Conservation (phyloP, 2,329 filamentous ascomycete genomes). For the Thelonectria discophora region DNA sequence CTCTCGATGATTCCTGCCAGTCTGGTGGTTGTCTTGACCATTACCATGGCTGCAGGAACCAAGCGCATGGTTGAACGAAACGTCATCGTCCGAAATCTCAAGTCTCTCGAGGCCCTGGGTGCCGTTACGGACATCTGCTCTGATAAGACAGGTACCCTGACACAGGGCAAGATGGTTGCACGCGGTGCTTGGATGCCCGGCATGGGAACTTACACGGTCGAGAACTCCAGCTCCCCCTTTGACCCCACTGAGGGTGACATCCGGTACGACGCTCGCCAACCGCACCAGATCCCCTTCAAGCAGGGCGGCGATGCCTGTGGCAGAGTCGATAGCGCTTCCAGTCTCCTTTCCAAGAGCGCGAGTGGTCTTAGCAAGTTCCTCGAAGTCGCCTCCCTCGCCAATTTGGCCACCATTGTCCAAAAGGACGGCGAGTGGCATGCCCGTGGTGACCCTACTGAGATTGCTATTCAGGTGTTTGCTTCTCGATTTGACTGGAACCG, state of each 20-base stretch:
- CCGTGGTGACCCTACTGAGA: slow-evolving; percentile 71
- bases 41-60: slow-evolving; percentile 65
- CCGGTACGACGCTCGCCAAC: slow-evolving; percentile 49
- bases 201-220: slow-evolving; percentile 58
- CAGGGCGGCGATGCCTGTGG: slow-evolving; percentile 40
- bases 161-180: slow-evolving; percentile 63
- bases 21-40: slow-evolving; percentile 62
- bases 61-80: slow-evolving; percentile 62
- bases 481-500: slow-evolving; percentile 73
- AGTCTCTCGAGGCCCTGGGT: slow-evolving; percentile 65
- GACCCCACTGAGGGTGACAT: slow-evolving; percentile 64
- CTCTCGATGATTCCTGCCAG: slow-evolving; percentile 62
- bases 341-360: slow-evolving; percentile 24
- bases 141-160: slow-evolving; percentile 66
- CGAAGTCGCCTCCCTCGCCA: slow-evolving; percentile 70
- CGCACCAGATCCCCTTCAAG: slow-evolving; percentile 47
- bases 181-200: slow-evolving; percentile 62
- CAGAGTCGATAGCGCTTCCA: slow-evolving; percentile 50
- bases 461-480: slow-evolving; percentile 78
- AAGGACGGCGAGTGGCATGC: slow-evolving; percentile 66
- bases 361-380: slow-evolving; percentile 55
- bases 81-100: slow-evolving; percentile 62
- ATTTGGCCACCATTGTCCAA: slow-evolving; percentile 69
- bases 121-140: slow-evolving; percentile 66
- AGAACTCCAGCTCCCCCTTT: slow-evolving; percentile 62